phyloP scores from a whole-genome alignment of 257 asterid genomes.

The Leptodermis oblonga region DNA sequence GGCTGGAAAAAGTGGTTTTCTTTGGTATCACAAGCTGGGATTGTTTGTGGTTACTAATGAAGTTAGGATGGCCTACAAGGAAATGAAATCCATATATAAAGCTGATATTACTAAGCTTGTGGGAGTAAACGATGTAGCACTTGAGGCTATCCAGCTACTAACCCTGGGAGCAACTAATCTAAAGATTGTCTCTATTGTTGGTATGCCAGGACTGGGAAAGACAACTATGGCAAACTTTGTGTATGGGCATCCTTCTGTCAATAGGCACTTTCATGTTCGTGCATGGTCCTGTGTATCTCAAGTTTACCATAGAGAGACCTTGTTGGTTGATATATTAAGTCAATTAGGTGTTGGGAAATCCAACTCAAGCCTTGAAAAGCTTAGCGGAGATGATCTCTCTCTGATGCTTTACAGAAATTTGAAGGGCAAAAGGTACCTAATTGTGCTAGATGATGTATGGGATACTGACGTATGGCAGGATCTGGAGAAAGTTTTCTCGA shows the following conservation, averaged over 20 bases:
- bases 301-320: conserved; percentile 4
- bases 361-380: background rate
- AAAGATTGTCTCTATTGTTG: conserved; percentile 24
- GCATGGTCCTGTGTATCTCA: conserved; percentile 33
- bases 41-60: background rate
- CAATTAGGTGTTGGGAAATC: background rate
- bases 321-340: conserved; percentile 22
- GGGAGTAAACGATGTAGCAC: conserved; percentile 19
- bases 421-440: conserved; percentile 10
- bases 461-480: conserved; percentile 1
- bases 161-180: background rate
- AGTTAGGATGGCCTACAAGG: background rate
- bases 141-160: conserved; percentile 5
- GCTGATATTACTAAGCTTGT: background rate
- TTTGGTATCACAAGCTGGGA: conserved; percentile 5
- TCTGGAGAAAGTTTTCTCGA: background rate
- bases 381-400: background rate
- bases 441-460: conserved; percentile 11
- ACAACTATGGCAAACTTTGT: conserved; percentile 30
- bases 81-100: background rate
- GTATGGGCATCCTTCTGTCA: conserved; percentile 14
- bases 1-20: background rate
- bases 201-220: conserved; percentile 43
- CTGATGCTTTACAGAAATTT: background rate
- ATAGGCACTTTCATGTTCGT: conserved; percentile 19